These are phyloP conservation scores for Botrytis pseudocinerea DNA, from an alignment of 2,329 filamentous ascomycete species.

Conservation along the genomic window DNA sequence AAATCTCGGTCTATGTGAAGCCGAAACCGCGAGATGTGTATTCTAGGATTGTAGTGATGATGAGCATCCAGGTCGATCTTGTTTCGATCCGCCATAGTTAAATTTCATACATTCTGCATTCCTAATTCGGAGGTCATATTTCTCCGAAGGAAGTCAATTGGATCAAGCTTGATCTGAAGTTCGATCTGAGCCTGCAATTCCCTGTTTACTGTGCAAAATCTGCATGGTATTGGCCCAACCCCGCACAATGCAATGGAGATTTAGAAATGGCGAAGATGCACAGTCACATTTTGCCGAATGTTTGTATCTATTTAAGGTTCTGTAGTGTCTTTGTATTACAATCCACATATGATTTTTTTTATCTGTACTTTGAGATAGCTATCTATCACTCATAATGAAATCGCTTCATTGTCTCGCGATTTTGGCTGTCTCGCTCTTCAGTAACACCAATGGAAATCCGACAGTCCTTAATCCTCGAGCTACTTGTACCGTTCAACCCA, in stretches of 20 bases:
- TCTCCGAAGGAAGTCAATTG: not conserved
- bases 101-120: not conserved
- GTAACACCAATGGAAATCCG: not conserved
- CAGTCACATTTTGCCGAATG: not conserved
- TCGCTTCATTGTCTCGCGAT: not conserved
- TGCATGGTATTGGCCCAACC: not conserved
- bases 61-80: not conserved
- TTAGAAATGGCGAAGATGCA: not conserved
- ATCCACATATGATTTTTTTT: not conserved
- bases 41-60: not conserved
- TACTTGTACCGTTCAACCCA: conserved; percentile 12
- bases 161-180: not conserved
- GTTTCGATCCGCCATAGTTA: not conserved
- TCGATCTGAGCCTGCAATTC: not conserved
- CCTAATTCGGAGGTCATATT: not conserved
- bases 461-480: not conserved
- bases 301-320: not conserved
- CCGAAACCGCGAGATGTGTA: not conserved
- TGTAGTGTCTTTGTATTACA: not conserved
- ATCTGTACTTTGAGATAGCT: not conserved
- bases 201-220: not conserved
- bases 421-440: not conserved
- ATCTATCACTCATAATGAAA: not conserved
- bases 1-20: not conserved
- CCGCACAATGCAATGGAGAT: not conserved